These are phyloP conservation scores for Cladosporium sp. DNA, from an alignment of 2,329 filamentous ascomycete genomes.

Conservation along the genomic window DNA sequence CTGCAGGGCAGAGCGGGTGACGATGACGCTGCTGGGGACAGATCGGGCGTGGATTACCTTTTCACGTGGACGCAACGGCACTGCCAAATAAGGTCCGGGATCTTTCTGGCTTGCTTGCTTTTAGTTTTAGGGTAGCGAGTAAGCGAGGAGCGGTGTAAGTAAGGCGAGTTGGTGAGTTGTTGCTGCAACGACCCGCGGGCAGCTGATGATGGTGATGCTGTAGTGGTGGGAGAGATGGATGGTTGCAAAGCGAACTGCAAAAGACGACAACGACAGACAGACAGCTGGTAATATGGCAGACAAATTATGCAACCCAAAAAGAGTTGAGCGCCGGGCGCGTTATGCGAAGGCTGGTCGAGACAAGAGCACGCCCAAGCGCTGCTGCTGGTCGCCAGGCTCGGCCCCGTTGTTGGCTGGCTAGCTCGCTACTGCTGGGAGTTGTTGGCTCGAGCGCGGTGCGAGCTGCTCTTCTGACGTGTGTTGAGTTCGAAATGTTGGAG, in stretches of 20 bases:
- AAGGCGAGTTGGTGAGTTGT: neutral
- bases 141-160: neutral
- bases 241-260: neutral
- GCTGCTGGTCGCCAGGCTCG: neutral
- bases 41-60: constrained; percentile 7
- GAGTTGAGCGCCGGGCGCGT: constrained; percentile 1
- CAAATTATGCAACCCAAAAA: neutral
- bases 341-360: constrained; percentile 11
- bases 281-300: neutral
- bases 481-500: neutral
- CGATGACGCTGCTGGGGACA: neutral
- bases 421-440: neutral
- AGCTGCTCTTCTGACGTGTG: neutral
- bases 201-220: neutral
- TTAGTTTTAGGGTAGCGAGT: neutral
- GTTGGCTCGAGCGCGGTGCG: constrained; percentile 4
- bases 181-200: constrained; percentile 3
- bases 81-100: neutral
- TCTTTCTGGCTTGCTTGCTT: neutral
- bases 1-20: neutral
- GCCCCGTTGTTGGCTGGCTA: neutral
- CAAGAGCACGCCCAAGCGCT: constrained; percentile 7
- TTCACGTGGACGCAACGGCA: constrained; percentile 18
- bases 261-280: too few relatives aligned
- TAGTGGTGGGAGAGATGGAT: neutral